phyloP scores from a whole-genome alignment of 148 eudicot species.

The Arbutus unedo region DNA sequence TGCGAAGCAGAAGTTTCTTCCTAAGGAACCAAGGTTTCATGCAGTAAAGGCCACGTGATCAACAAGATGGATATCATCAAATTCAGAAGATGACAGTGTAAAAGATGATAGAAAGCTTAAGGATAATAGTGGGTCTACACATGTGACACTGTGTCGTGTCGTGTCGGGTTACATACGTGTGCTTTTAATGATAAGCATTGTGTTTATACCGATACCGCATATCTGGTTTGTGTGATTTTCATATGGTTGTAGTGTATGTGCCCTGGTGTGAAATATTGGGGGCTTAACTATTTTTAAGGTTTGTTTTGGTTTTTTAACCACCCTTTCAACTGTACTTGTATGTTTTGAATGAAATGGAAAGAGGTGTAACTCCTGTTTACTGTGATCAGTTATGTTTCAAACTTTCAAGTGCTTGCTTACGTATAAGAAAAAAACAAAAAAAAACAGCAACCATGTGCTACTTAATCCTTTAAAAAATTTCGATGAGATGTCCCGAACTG shows the following conservation, averaged over 20 bases:
- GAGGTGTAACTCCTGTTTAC: background rate
- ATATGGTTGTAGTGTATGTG: background rate
- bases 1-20: constrained; percentile 72
- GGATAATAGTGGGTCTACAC: background rate
- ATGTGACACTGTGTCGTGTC: background rate
- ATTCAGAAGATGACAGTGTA: background rate
- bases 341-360: background rate
- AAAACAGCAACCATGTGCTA: background rate
- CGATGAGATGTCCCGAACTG: too few species aligned
- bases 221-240: background rate
- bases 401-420: background rate
- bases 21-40: constrained; percentile 82
- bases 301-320: background rate
- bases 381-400: background rate
- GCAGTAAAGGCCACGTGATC: constrained; percentile 57
- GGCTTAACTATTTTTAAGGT: background rate
- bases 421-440: background rate
- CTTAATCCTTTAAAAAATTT: background rate
- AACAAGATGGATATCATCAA: background rate
- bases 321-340: background rate
- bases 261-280: background rate
- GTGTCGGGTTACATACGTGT: background rate
- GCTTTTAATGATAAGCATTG: background rate
- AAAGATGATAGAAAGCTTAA: background rate
- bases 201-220: background rate